A percentile compares a stretch with the other conserved stretches of the same genome.
Conservation (phyloP, 169 alveolate genomes). For the Cryptosporidium andersoni region DNA sequence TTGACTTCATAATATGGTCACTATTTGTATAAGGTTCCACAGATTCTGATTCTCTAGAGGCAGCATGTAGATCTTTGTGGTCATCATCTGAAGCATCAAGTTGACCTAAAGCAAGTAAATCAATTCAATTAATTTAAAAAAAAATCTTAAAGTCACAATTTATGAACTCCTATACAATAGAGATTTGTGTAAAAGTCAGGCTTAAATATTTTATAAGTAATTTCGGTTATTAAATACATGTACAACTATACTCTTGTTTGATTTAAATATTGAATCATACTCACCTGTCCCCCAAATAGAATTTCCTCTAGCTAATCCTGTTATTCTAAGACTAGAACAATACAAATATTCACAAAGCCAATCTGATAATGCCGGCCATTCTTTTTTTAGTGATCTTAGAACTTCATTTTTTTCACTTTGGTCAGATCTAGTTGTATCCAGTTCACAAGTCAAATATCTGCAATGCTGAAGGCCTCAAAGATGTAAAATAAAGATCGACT, state of each 20-base stretch:
- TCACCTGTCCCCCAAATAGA: conserved; percentile 62
- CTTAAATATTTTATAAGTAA: no score
- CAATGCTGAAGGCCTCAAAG: no score
- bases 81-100: conserved; percentile 67
- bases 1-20: conserved; percentile 24
- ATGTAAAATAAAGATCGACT: no score
- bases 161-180: neutral
- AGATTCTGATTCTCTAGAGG: conserved; percentile 53
- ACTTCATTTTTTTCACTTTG: no score
- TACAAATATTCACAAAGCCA: conserved; percentile 67
- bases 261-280: neutral
- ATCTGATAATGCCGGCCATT: conserved; percentile 69
- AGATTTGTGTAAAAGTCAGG: no score
- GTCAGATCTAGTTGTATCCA: no score
- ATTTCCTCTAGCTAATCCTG: neutral
- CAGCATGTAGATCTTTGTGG: conserved; percentile 31
- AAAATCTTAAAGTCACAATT: neutral
- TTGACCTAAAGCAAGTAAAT: neutral
- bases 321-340: conserved; percentile 63
- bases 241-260: neutral
- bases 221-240: no score
- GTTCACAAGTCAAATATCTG: no score
- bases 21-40: conserved; percentile 55
- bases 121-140: neutral
- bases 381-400: conserved; percentile 10